A percentile compares a stretch with the other conserved stretches of the same genome.
Evolutionary conservation across 176 grass and related monocot genomes (phyloP).

Genomic region (Lolium multiflorum): DNA sequence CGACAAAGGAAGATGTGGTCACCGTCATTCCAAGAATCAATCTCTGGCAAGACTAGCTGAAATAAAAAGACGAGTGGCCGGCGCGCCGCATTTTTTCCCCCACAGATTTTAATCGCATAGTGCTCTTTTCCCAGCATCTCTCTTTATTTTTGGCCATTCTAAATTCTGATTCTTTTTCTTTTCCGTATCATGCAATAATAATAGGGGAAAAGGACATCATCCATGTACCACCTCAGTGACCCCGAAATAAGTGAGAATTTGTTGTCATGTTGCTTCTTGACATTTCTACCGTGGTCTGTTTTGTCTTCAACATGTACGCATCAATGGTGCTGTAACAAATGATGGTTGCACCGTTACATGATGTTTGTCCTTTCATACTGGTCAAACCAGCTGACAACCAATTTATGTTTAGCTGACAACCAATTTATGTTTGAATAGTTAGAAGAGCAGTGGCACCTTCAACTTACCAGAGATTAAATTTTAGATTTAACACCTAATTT

Average conservation of each 20-base stretch:
- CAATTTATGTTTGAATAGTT: no score
- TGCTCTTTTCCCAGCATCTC: neutral
- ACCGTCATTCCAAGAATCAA: slow-evolving; percentile 35
- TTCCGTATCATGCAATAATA: neutral
- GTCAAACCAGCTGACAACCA: neutral
- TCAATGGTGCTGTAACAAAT: neutral
- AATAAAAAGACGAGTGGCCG: neutral
- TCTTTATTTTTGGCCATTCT: neutral
- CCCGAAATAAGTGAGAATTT: neutral
- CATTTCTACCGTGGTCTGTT: neutral
- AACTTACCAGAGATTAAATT: no score
- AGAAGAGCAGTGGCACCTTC: no score
- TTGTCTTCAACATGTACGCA: neutral
- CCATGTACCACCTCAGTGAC: neutral
- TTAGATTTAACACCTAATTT: no score
- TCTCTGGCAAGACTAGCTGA: neutral
- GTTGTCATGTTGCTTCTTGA: neutral
- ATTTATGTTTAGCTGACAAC: no score
- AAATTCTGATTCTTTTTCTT: neutral
- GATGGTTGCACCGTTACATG: neutral
- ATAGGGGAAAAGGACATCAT: neutral
- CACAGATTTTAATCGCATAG: neutral
- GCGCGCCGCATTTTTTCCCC: neutral
- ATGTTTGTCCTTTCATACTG: neutral
- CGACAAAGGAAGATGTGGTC: slow-evolving; percentile 1